Conservation (phyloP, 2,329 filamentous ascomycete genomes). For the Sporothrix sp. region DNA sequence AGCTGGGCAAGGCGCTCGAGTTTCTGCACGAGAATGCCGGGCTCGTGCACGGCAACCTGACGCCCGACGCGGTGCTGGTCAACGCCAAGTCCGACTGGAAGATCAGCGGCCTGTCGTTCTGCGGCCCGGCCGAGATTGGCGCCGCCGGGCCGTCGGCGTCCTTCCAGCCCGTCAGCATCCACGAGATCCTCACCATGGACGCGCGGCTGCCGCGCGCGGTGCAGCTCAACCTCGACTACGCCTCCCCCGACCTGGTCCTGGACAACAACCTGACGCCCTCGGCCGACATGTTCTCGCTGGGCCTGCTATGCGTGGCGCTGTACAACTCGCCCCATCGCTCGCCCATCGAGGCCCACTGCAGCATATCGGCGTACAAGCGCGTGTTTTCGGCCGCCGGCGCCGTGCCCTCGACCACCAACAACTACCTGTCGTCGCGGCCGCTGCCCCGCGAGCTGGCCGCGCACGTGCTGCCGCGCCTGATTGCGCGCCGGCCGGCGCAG, state of each 20-base stretch:
- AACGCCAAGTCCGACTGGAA: constrained; percentile 99
- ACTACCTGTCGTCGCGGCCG: constrained; percentile 69
- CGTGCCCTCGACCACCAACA: constrained; percentile 70
- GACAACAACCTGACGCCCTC: constrained; percentile 78
- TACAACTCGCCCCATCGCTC: constrained; percentile 93
- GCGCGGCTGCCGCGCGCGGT: constrained; percentile 70
- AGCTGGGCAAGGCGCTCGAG: constrained; percentile 43
- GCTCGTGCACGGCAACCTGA: constrained; percentile 87
- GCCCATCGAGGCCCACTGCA: constrained; percentile 73
- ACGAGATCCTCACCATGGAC: constrained; percentile 77
- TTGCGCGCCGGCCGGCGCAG: constrained; percentile 79
- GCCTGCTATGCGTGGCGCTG: constrained; percentile 75
- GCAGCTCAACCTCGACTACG: constrained; percentile 86
- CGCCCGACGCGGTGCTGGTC: constrained; percentile 84
- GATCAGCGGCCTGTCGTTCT: constrained; percentile 87
- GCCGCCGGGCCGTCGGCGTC: constrained; percentile 45
- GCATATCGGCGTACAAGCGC: constrained; percentile 74
- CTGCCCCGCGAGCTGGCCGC: constrained; percentile 69
- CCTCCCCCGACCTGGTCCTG: constrained; percentile 87
- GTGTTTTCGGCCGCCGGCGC: constrained; percentile 69
- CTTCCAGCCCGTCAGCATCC: constrained; percentile 69
- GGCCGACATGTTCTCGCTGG: constrained; percentile 89
- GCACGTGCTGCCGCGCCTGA: constrained; percentile 72
- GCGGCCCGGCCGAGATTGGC: constrained; percentile 61
- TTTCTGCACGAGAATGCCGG: constrained; percentile 20